Evolutionary conservation across 2,329 filamentous ascomycete genomes (phyloP).

Genomic region (Fusarium sp.): DNA sequence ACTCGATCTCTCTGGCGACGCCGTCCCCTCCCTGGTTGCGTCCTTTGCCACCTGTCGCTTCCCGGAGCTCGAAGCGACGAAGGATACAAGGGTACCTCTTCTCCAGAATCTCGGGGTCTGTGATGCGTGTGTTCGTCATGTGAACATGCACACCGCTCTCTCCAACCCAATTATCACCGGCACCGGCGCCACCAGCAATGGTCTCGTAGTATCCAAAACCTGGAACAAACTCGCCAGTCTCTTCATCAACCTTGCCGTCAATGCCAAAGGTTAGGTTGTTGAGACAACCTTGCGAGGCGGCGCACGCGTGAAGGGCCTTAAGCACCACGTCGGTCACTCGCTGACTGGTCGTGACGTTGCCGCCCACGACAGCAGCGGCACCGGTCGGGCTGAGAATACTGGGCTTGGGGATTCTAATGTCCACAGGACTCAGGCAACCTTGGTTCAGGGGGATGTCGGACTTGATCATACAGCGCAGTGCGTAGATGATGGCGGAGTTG

Average conservation of each 20-base stretch:
- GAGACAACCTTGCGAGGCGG: not conserved
- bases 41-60: not conserved
- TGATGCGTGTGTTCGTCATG: not conserved
- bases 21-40: not conserved
- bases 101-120: not conserved
- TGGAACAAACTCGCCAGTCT: not conserved
- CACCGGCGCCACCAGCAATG: not conserved
- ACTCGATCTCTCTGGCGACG: not conserved
- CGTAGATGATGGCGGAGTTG: not conserved
- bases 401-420: not conserved
- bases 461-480: not conserved
- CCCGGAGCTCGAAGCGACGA: not conserved
- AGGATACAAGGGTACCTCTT: not conserved
- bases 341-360: not conserved
- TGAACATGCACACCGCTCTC: not conserved
- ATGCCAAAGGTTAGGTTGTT: not conserved
- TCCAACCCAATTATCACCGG: not conserved
- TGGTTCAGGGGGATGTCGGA: not conserved
- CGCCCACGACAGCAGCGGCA: not conserved
- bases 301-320: not conserved
- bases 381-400: not conserved
- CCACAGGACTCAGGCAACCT: not conserved
- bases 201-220: not conserved
- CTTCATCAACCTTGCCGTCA: not conserved
- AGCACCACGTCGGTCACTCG: not conserved